Conservation (phyloP, 768 basidiomycete species). For the Boletus rubescentipes region DNA sequence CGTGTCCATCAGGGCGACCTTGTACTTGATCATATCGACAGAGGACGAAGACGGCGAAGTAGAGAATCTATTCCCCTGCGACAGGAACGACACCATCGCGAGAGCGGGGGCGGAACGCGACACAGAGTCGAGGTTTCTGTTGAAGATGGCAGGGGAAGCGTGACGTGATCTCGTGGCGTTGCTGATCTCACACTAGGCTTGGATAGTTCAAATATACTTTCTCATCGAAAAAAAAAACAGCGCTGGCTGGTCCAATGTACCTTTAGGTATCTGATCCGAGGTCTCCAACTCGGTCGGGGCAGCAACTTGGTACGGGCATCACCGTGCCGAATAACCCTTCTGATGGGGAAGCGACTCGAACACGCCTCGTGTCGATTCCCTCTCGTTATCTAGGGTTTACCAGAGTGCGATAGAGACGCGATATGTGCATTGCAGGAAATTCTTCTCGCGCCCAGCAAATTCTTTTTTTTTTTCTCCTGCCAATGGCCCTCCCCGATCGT, state of each 20-base stretch:
- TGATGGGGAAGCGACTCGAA: background rate
- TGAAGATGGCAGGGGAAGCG: constrained; percentile 23
- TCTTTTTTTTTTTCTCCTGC: background rate
- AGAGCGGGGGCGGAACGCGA: constrained; percentile 27
- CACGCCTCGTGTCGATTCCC: background rate
- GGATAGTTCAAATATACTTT: background rate
- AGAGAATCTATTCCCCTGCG: constrained; percentile 32
- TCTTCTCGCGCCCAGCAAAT: background rate
- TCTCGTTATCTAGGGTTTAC: background rate
- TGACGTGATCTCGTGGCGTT: constrained; percentile 9
- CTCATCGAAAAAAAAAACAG: background rate
- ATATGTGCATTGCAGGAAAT: too few species aligned
- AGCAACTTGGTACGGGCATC: background rate
- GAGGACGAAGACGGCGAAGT: constrained; percentile 25
- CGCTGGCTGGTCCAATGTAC: too few species aligned
- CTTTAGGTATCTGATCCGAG: too few species aligned
- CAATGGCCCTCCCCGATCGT: background rate
- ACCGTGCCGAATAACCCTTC: background rate
- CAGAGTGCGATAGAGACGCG: too few species aligned
- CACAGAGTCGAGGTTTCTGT: constrained; percentile 23
- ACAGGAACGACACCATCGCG: constrained; percentile 25
- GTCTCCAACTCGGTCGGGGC: background rate
- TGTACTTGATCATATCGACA: constrained; percentile 26
- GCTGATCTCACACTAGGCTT: background rate
- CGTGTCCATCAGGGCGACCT: constrained; percentile 15